Evolutionary conservation across 371 early-diverging fungal genomes (phyloP).

Genomic region (Mortierella sp.): DNA sequence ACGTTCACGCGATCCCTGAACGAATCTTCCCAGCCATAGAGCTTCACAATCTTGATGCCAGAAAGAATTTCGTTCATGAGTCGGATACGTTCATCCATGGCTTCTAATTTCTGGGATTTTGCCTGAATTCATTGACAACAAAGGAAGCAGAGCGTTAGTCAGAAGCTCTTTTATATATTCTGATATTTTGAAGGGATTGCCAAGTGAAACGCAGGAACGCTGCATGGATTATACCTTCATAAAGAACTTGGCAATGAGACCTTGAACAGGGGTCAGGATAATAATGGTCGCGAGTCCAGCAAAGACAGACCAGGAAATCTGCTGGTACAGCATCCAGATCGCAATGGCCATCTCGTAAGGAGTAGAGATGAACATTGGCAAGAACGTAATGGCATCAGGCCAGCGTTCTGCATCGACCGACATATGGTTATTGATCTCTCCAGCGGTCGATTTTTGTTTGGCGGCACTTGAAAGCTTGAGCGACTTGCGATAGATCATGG

Average conservation of each 20-base stretch:
- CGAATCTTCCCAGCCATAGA: constrained; percentile 53
- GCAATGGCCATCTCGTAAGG: constrained; percentile 62
- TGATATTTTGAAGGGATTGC: too few species aligned
- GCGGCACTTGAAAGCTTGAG: constrained; percentile 81
- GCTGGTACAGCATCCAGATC: constrained; percentile 59
- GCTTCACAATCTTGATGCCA: constrained; percentile 60
- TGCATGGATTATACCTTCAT: too few species aligned
- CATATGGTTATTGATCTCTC: constrained; percentile 88
- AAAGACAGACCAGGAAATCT: constrained; percentile 67
- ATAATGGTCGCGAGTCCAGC: constrained; percentile 62
- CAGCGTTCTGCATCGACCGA: constrained; percentile 45
- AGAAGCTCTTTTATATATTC: too few species aligned
- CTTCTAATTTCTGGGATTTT: constrained; percentile 25
- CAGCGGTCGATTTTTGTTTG: constrained; percentile 81
- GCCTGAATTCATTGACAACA: too few species aligned
- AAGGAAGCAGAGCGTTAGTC: constrained; percentile 6
- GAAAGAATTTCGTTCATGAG: constrained; percentile 60
- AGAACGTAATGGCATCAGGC: constrained; percentile 45
- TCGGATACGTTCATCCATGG: constrained; percentile 69
- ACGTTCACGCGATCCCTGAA: constrained; percentile 36
- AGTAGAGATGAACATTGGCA: constrained; percentile 55
- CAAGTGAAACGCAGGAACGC: too few species aligned
- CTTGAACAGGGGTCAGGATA: constrained; percentile 60
- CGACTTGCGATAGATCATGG: constrained; percentile 90
- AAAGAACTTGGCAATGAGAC: constrained; percentile 6